Evolutionary conservation across 2,329 filamentous ascomycete genomes (phyloP).

Genomic region (Alternaria arbusti): DNA sequence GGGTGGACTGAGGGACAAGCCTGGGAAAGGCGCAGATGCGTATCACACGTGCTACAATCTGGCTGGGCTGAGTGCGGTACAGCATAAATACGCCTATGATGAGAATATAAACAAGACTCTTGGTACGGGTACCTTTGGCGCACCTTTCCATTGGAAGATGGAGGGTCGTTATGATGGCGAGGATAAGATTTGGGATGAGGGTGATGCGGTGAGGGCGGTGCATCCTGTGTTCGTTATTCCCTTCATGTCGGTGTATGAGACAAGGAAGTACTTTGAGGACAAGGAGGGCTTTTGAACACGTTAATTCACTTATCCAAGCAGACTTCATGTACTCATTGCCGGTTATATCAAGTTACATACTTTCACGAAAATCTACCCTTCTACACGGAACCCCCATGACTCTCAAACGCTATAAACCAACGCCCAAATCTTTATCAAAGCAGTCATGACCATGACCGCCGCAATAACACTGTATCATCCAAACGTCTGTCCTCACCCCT

Average conservation of each 20-base stretch:
- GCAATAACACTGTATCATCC: not conserved
- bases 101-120: constrained; percentile 42
- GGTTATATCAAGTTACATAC: no score
- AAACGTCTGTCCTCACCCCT: no score
- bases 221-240: constrained; percentile 90
- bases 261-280: constrained; percentile 68
- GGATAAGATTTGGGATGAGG: constrained; percentile 67
- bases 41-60: constrained; percentile 96
- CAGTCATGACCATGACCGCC: not conserved
- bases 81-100: constrained; percentile 66
- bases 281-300: constrained; percentile 52
- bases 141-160: constrained; percentile 54
- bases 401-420: not conserved
- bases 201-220: constrained; percentile 71
- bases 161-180: constrained; percentile 58
- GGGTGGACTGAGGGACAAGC: constrained; percentile 92
- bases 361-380: no score
- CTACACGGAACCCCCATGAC: no score
- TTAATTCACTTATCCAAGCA: no score
- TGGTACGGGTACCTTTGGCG: constrained; percentile 38
- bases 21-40: constrained; percentile 82
- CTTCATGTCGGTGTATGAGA: constrained; percentile 68
- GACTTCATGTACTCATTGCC: no score
- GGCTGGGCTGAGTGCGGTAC: constrained; percentile 80
- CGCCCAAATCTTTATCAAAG: not conserved